Evolutionary conservation across 805 yeast species (phyloP), one percentile per base, ranked within the genome.

Genomic region (Ogataea ramenticola): DNA sequence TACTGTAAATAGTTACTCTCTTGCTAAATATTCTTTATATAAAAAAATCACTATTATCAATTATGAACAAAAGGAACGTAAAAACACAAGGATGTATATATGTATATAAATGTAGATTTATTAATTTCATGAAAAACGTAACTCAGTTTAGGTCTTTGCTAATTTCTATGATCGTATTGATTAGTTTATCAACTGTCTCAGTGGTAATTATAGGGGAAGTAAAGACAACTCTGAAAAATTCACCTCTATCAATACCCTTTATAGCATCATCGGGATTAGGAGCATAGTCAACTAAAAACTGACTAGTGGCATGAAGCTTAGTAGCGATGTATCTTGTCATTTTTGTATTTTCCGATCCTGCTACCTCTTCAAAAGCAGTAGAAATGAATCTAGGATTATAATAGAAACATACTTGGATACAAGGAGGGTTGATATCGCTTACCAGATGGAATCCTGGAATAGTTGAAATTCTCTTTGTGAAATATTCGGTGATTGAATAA

Each of bases 351-450:
- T 58, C 57, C 12, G 58, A 62, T 1, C 65, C 67, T 9, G 46
- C 30, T n/a, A 54, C 36, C 35, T 61, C 50, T 2, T 54, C 54
- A 7, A 49, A 49, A 1, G 42, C 16, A 1, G 54, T 53, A 5
- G 48, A 47, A 1, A 39, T 16, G 1, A 39, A 11, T 8, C 45
- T 43, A 0, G 84, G 83, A 29, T 73, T 68, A 61, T 77, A 85
- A 61, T 80, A 85, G 67, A 87, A 87, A 50, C 96, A 87, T 3
- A 86, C 89, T 61, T 86, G 96, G 41, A 86, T 64, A 56, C 95
- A 85, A 27, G 88, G 87, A 4, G 91, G 86, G 1, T 82, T 79
- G 22, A 64, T 55, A 24, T 70, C 64, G 16, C 79, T 72, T 12
- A 84, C 75, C 43, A 86, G 63, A 33, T 65, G 66, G 58, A 86